These are phyloP conservation scores for Corchorus olitorius DNA, from an alignment of 345 rosid genomes.

Conservation along the genomic window DNA sequence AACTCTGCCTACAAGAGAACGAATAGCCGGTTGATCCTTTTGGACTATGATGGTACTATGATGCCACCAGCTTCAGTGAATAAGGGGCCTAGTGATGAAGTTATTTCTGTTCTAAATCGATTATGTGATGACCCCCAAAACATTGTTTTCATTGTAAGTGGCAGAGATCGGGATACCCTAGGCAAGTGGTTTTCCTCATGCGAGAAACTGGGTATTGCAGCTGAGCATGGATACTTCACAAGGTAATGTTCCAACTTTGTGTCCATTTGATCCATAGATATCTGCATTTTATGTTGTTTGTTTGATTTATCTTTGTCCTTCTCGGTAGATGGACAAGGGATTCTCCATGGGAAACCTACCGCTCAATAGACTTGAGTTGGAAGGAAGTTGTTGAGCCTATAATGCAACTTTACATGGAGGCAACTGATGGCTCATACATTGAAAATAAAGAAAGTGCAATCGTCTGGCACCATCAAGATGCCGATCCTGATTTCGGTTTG, in stretches of 20 bases:
- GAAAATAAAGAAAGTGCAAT: slow-evolving; percentile 81
- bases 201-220: slow-evolving; percentile 69
- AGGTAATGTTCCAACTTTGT: slow-evolving; percentile 42
- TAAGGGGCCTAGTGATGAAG: slow-evolving; percentile 54
- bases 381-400: slow-evolving; percentile 71
- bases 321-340: slow-evolving; percentile 55
- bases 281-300: background rate
- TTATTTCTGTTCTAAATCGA: slow-evolving; percentile 56
- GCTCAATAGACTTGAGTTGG: slow-evolving; percentile 53
- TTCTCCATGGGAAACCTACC: slow-evolving; percentile 61
- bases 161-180: slow-evolving; percentile 73
- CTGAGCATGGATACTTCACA: slow-evolving; percentile 82
- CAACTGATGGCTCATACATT: slow-evolving; percentile 83
- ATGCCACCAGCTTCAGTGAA: slow-evolving; percentile 53
- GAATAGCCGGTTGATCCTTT: slow-evolving; percentile 59
- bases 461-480: slow-evolving; percentile 83
- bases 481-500: slow-evolving; percentile 72
- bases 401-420: slow-evolving; percentile 69
- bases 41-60: slow-evolving; percentile 92
- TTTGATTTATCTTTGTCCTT: background rate
- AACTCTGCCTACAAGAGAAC: slow-evolving; percentile 55
- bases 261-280: background rate
- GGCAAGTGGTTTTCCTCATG: slow-evolving; percentile 74
- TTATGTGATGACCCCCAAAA: slow-evolving; percentile 75
- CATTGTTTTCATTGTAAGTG: slow-evolving; percentile 76